phyloP scores from a whole-genome alignment of 2,329 filamentous ascomycete species.

The Botrytis squamosa region DNA sequence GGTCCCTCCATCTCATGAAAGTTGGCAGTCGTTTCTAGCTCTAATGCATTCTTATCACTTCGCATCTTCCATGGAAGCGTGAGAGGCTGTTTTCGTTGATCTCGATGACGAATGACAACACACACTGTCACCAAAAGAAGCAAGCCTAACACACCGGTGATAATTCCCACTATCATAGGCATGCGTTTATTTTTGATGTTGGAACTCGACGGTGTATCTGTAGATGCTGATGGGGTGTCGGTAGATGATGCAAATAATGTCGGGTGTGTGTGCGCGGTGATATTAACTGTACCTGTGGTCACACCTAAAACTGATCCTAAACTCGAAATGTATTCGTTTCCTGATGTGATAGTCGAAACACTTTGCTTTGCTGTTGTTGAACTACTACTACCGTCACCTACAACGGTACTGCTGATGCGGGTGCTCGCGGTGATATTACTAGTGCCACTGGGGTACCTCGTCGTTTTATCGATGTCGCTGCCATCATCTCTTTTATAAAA shows the following conservation, averaged over 20 bases:
- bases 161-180: constrained; percentile 3
- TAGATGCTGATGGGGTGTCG: neutral
- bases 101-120: neutral
- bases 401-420: neutral
- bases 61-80: neutral
- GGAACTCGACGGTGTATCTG: neutral
- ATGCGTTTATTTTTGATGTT: neutral
- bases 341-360: neutral
- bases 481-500: neutral
- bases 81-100: neutral
- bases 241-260: neutral
- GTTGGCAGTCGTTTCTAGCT: constrained; percentile 13
- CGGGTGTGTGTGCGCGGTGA: neutral
- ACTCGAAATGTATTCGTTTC: neutral
- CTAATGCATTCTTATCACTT: neutral
- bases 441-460: neutral
- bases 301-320: neutral
- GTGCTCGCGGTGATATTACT: neutral
- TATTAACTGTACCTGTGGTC: neutral
- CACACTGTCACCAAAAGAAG: neutral
- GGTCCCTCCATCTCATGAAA: constrained; percentile 11
- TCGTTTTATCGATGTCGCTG: neutral
- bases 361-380: neutral
- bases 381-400: neutral
- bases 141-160: neutral